These are phyloP conservation scores for Aphanomyces invadans DNA, from an alignment of 352 stramenopile species.

Conservation along the genomic window DNA sequence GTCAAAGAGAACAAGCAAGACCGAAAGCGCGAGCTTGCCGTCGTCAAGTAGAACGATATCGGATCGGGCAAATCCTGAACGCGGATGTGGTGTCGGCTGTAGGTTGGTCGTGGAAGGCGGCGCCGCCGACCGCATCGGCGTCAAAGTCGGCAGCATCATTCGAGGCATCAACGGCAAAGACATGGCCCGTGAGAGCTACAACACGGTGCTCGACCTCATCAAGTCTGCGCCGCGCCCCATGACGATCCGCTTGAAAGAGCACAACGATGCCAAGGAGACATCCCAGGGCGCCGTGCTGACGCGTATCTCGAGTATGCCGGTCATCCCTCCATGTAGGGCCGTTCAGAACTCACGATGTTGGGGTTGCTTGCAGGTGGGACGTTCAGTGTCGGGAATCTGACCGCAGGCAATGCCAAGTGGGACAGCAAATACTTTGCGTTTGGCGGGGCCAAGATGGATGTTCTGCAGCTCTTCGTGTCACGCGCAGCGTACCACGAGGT, in stretches of 20 bases:
- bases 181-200: slow-evolving; percentile 51
- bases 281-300: slow-evolving; percentile 64
- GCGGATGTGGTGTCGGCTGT: not conserved
- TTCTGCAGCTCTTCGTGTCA: slow-evolving; percentile 78
- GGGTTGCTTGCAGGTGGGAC: slow-evolving; percentile 47
- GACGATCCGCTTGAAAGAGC: slow-evolving; percentile 62
- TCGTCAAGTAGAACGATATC: slow-evolving; percentile 41
- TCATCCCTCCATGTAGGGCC: too few relatives aligned
- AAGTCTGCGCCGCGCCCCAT: slow-evolving; percentile 67
- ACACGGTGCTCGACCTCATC: slow-evolving; percentile 62
- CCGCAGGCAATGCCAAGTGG: slow-evolving; percentile 65
- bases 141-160: slow-evolving; percentile 60
- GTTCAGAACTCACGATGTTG: slow-evolving; percentile 14
- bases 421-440: slow-evolving; percentile 76
- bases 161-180: slow-evolving; percentile 57
- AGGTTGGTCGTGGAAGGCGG: slow-evolving; percentile 67
- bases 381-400: slow-evolving; percentile 77
- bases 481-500: slow-evolving; percentile 76
- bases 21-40: slow-evolving; percentile 48
- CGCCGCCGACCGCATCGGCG: slow-evolving; percentile 54
- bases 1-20: slow-evolving; percentile 38
- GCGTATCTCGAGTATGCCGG: slow-evolving; percentile 64
- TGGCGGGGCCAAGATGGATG: slow-evolving; percentile 68
- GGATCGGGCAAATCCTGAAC: too few relatives aligned
- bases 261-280: slow-evolving; percentile 52